Evolutionary conservation across 371 early-diverging fungal genomes (phyloP).

Genomic region (Massospora cicadina): DNA sequence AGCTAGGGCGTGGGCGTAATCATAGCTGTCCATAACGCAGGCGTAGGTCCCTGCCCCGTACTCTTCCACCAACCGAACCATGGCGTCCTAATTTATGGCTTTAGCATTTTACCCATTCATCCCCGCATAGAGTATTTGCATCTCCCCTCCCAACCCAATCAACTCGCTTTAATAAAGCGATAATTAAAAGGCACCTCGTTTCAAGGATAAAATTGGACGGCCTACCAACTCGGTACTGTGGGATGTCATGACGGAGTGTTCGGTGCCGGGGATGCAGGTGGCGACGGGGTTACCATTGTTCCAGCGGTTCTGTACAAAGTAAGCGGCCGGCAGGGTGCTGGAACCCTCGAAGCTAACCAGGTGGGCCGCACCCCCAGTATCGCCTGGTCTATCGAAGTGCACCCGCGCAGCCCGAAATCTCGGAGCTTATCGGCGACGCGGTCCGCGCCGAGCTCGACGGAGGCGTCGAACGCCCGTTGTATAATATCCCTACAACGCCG

Average conservation of each 20-base stretch:
- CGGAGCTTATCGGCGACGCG: constrained; percentile 36
- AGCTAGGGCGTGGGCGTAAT: constrained; percentile 49
- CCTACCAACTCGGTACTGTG: constrained; percentile 28
- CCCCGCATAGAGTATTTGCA: too few species aligned
- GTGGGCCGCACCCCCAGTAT: constrained; percentile 66
- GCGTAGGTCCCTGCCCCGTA: constrained; percentile 58
- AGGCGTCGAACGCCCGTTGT: constrained; percentile 28
- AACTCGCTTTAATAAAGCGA: too few species aligned
- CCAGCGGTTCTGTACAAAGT: constrained; percentile 46
- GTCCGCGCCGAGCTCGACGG: constrained; percentile 35
- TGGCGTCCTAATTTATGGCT: constrained; percentile 16
- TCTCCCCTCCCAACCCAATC: too few species aligned
- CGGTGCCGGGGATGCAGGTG: constrained; percentile 64
- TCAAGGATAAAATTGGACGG: background rate
- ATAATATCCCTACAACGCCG: constrained; percentile 36
- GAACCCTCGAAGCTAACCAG: constrained; percentile 61
- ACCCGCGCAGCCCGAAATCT: constrained; percentile 77
- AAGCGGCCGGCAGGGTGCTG: constrained; percentile 58
- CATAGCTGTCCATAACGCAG: constrained; percentile 63
- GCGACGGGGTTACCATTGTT: constrained; percentile 52
- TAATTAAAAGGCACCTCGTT: too few species aligned
- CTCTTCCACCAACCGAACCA: constrained; percentile 30
- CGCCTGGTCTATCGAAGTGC: constrained; percentile 68
- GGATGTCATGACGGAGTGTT: constrained; percentile 76
- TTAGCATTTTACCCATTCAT: too few species aligned